Evolutionary conservation across 805 yeast species (phyloP), one percentile per base, ranked within the genome.

Genomic region (Kluyveromyces starmeri): DNA sequence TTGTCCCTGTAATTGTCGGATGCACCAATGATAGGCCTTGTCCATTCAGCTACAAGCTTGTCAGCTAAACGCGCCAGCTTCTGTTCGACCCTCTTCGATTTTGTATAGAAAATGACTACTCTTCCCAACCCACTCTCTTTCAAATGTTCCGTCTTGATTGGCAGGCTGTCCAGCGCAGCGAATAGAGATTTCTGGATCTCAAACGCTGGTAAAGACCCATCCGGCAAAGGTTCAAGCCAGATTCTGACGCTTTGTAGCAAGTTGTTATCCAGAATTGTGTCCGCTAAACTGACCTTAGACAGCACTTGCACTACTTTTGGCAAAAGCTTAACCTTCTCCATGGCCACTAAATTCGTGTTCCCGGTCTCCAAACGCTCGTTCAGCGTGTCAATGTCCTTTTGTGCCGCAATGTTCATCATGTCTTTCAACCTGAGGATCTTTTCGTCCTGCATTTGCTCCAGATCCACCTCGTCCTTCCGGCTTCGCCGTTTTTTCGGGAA

Each of bases 171-270:
- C 38, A 92, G 63, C 23, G 94, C 81, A 13, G 67, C 65, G 46
- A 92, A 83, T 47, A 92, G 62, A 37, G 82, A 88, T 57, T 81
- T 84, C 58, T 92, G 98, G 45, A 92, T 89, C 58, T 86, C 95
- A 62, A 82, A 92, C 1, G 95, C 88, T n/a, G 99, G 99, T 61
- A 92, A 69, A 8, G 96, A 84, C 29, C 94, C 95, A 67, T 94
- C 97, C 3, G 98, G 98, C 48, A 92, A 69, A 20, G 99, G 99
- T 59, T 92, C 99, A 38, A 92, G 68, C 99, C 99, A 92, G 56
- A 85, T 78, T 47, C 97, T 73, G 18, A 92, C 88, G 33, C 95
- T 89, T 50, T 89, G 96, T 40, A 92, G 67, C 48, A 92, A 61
- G 58, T 92, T 92, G 57, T 92, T 92, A 64, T 92, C 99, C 51